These are phyloP conservation scores for Rhodocollybia butyracea DNA, from an alignment of 768 basidiomycete genomes.

Conservation along the genomic window DNA sequence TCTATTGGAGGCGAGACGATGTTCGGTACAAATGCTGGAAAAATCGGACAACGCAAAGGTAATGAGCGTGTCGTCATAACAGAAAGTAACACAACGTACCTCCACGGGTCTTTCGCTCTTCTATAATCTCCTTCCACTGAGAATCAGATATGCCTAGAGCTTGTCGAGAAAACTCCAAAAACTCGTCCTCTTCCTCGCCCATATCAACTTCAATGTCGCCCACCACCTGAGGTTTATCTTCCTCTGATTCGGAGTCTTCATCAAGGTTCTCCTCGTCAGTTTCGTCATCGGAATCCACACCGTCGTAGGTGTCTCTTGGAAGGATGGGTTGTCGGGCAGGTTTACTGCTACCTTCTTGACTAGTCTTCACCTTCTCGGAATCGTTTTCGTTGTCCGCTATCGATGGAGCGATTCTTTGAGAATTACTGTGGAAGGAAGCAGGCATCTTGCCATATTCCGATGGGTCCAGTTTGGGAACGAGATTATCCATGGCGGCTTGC, in stretches of 20 bases:
- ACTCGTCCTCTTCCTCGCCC: constrained; percentile 91
- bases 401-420: constrained; percentile 58
- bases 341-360: constrained; percentile 22
- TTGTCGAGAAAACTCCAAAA: constrained; percentile 91
- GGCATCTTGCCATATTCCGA: constrained; percentile 91
- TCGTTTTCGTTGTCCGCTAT: constrained; percentile 37
- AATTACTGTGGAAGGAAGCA: constrained; percentile 62
- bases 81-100: constrained; percentile 47
- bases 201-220: constrained; percentile 89
- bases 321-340: constrained; percentile 76
- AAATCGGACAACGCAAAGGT: no score
- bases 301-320: constrained; percentile 82
- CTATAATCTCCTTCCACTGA: constrained; percentile 87
- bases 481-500: constrained; percentile 68
- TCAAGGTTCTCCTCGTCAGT: constrained; percentile 58
- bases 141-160: constrained; percentile 83
- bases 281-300: constrained; percentile 90
- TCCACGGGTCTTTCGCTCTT: constrained; percentile 73
- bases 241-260: constrained; percentile 61
- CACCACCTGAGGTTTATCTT: constrained; percentile 79
- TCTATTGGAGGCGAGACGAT: constrained; percentile 3
- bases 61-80: neutral
- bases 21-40: constrained; percentile 57
- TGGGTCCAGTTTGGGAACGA: constrained; percentile 77
- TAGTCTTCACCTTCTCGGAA: constrained; percentile 6